Conservation (phyloP, 2,329 filamentous ascomycete genomes). For the Fusarium sp. region DNA sequence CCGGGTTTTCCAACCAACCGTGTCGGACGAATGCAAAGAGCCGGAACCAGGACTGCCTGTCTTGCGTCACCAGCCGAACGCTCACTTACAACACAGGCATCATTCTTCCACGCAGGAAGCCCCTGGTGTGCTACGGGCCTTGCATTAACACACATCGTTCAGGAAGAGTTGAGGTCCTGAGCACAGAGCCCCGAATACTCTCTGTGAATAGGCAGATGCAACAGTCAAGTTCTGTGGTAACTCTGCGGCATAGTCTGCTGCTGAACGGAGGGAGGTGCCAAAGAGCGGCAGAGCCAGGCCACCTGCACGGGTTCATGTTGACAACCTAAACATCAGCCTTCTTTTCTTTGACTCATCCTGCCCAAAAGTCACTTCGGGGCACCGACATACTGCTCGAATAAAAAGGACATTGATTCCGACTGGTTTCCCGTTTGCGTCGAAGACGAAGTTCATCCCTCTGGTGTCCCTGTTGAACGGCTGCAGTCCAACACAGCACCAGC, state of each 20-base stretch:
- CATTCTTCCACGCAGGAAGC: not conserved
- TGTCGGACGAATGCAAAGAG: not conserved
- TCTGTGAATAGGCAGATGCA: not conserved
- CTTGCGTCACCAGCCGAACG: not conserved
- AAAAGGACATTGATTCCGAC: not conserved
- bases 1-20: not conserved
- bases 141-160: constrained; percentile 5
- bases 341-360: constrained; percentile 3
- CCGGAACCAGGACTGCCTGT: not conserved
- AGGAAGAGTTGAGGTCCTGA: constrained; percentile 8
- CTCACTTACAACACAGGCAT: constrained; percentile 9
- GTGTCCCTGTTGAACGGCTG: not conserved
- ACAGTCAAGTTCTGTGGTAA: not conserved
- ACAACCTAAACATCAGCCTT: constrained; percentile 4
- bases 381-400: not conserved
- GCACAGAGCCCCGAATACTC: constrained; percentile 4
- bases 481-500: not conserved
- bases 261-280: not conserved
- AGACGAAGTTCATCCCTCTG: not conserved
- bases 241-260: constrained; percentile 1
- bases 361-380: not conserved
- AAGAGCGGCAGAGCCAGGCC: not conserved
- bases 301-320: not conserved
- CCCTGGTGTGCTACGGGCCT: not conserved
- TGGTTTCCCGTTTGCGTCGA: not conserved